A percentile compares a stretch with the other conserved stretches of the same genome.
Conservation (phyloP, 2,329 filamentous ascomycete species). For the Penicillium sclerotiorum region DNA sequence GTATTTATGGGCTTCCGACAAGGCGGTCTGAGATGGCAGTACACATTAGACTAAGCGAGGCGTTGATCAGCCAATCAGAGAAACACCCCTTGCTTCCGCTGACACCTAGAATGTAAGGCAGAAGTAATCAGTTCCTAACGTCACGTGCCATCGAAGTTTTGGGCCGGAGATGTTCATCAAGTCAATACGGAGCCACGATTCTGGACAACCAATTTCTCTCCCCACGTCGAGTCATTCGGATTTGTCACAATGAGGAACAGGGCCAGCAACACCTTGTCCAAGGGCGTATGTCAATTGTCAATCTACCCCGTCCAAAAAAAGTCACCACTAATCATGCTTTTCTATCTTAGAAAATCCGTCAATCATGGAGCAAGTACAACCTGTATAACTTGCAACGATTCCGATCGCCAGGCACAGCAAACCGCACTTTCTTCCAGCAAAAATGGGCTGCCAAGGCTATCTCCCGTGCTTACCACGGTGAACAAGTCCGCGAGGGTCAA, state of each 20-base stretch:
- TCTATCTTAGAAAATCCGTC: slow-evolving; percentile 74
- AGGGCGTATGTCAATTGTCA: slow-evolving; percentile 36
- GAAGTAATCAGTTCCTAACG: not conserved
- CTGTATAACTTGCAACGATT: slow-evolving; percentile 79
- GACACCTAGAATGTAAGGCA: slow-evolving; percentile 19
- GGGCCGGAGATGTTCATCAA: slow-evolving; percentile 18
- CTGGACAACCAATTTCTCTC: slow-evolving; percentile 1
- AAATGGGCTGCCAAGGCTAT: slow-evolving; percentile 92
- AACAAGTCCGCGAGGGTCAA: slow-evolving; percentile 88
- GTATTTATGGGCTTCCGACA: slow-evolving; percentile 34
- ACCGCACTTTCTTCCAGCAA: slow-evolving; percentile 88
- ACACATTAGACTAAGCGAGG: slow-evolving; percentile 31
- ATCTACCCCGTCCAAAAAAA: not conserved
- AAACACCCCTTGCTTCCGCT: not conserved
- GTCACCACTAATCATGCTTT: slow-evolving; percentile 9
- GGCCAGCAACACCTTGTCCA: slow-evolving; percentile 45
- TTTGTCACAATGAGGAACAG: slow-evolving; percentile 48
- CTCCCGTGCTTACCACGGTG: slow-evolving; percentile 87
- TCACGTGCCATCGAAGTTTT: slow-evolving; percentile 40
- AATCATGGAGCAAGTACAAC: slow-evolving; percentile 98
- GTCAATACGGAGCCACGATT: not conserved
- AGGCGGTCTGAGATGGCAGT: not conserved
- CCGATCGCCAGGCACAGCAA: slow-evolving; percentile 47
- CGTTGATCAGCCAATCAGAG: slow-evolving; percentile 15
- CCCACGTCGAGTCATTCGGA: slow-evolving; percentile 19